These are phyloP conservation scores for Colletotrichum spaethianum DNA, from an alignment of 2,329 filamentous ascomycete genomes.

Conservation along the genomic window DNA sequence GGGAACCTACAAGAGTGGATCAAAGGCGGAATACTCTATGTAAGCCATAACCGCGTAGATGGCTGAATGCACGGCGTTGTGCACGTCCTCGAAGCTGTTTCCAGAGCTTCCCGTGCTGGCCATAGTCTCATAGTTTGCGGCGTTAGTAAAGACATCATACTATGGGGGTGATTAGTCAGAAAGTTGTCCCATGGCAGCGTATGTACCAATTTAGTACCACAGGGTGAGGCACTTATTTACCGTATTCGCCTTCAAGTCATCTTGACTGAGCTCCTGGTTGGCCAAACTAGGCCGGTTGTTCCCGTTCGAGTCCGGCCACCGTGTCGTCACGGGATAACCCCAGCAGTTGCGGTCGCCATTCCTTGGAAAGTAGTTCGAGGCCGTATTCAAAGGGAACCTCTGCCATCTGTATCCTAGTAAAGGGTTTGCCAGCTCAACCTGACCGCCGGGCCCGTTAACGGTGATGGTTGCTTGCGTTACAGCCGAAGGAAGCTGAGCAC, in stretches of 20 bases:
- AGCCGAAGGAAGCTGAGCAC: constrained; percentile 57
- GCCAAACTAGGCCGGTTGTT: constrained; percentile 21
- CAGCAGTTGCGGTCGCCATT: constrained; percentile 12
- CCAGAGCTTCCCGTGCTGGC: constrained; percentile 47
- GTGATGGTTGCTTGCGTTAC: constrained; percentile 52
- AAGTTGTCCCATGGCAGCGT: not conserved
- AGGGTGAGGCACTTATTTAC: not conserved
- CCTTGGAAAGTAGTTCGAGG: constrained; percentile 17
- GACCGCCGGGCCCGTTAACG: constrained; percentile 52
- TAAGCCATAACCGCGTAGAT: constrained; percentile 52
- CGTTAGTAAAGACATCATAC: constrained; percentile 59
- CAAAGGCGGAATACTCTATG: constrained; percentile 59
- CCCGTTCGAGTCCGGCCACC: constrained; percentile 7
- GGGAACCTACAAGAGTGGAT: constrained; percentile 59
- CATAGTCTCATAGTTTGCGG: constrained; percentile 50
- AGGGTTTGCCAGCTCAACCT: constrained; percentile 13
- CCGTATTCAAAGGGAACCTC: constrained; percentile 42
- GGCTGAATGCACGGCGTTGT: constrained; percentile 60
- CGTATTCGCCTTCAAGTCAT: constrained; percentile 9
- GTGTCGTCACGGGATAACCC: constrained; percentile 4
- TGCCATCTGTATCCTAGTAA: constrained; percentile 22
- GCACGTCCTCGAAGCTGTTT: constrained; percentile 59
- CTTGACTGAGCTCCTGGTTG: constrained; percentile 13
- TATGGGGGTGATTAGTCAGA: constrained; percentile 39
- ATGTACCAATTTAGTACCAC: not conserved